Base-by-base conservation (phyloP, 2,329 filamentous ascomycete genomes). In the Aspergillus tubingensis region DNA sequence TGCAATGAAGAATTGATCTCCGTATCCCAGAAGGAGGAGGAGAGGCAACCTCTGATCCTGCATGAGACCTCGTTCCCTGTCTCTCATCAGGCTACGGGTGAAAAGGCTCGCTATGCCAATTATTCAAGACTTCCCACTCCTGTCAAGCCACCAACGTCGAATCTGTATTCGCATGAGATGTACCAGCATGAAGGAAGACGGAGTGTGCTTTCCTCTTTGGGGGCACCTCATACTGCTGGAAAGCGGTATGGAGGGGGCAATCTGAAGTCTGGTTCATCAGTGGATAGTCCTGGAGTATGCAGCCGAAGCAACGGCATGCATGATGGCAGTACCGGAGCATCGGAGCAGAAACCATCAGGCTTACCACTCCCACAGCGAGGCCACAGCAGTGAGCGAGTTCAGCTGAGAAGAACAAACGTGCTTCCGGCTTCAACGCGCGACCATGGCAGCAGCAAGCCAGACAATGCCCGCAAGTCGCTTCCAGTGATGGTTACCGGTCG, bases 41-140 rank as follows among this genome's bases (percentile, higher is more conserved):
- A 48, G n/a, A n/a, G 23, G 3, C 13, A 10, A 44, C 11, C 43
- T 8, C 23, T 32, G 17, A 50, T 15, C 13, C 21, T 25, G 36
- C 41, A 27, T 41, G 27, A n/a, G 6, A 19, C 41, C 38, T 53
- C 53, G 3, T 41, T 36, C 17, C 48, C 50, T 13, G 57, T 30
- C 54, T 58, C 58, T 11, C 51, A 64, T 5, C 19, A 15, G 43
- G 48, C 58, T 21, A 53, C 50, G 4, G 13, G 21, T 5, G 38
- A 36, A 1, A 43, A 36, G 15, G 44, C 21, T n/a, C 44, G 25
- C 10, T 56, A 23, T 5, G 13, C 36, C 23, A 36, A 19, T 17
- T 21, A 21, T 17, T 68, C 65, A 8, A 64, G 59, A 25, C 54
- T 65, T 10, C 65, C 65, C 10, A 67, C 62, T 2, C 65, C 65